Conservation (phyloP, 768 basidiomycete genomes). For the Hericium erinaceus region DNA sequence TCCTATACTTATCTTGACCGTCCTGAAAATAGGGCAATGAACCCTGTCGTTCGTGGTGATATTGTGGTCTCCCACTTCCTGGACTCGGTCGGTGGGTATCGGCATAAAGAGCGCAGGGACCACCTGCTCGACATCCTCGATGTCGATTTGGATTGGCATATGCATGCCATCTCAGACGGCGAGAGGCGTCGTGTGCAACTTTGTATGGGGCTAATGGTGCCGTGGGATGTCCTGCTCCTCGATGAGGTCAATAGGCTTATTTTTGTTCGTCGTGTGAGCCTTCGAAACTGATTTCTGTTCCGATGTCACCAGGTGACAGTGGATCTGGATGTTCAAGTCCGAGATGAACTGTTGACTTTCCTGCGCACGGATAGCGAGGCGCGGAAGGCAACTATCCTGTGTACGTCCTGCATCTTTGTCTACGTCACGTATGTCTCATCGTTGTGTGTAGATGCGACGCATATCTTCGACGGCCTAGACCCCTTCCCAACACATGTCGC, state of each 20-base stretch:
- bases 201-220: constrained; percentile 90
- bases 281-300: too few species aligned
- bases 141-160: constrained; percentile 92
- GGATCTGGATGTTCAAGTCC: constrained; percentile 92
- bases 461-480: constrained; percentile 90
- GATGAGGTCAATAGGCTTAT: constrained; percentile 60
- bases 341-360: constrained; percentile 83
- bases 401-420: constrained; percentile 30
- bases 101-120: constrained; percentile 85
- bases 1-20: too few species aligned
- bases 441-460: constrained; percentile 74
- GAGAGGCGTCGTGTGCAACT: constrained; percentile 91
- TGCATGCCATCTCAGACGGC: constrained; percentile 94
- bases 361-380: constrained; percentile 72
- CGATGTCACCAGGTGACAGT: constrained; percentile 68
- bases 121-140: constrained; percentile 83
- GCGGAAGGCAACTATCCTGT: constrained; percentile 83
- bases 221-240: constrained; percentile 87
- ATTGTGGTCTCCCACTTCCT: constrained; percentile 89
- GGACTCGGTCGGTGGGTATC: constrained; percentile 95
- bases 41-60: constrained; percentile 91
- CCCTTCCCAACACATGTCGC: constrained; percentile 90
- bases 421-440: background rate
- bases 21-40: constrained; percentile 65
- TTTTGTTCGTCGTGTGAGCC: too few species aligned